Evolutionary conservation across 1,284 basidiomycete species (phyloP).

Genomic region (Rhodotorula sp.): DNA sequence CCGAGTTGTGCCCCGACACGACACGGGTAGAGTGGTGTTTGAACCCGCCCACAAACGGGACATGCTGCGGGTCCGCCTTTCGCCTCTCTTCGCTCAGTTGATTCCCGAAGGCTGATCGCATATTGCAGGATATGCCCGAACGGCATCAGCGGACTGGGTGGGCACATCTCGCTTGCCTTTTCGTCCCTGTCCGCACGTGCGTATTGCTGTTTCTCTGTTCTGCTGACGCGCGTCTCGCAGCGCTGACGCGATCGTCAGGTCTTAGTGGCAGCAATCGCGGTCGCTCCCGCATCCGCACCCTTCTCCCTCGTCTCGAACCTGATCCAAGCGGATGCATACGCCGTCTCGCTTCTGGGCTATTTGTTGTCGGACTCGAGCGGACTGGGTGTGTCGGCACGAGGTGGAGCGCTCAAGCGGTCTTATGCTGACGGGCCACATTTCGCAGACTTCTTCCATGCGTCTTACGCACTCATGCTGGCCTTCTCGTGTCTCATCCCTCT

Average conservation of each 20-base stretch:
- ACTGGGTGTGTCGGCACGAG: neutral
- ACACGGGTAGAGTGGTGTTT: slow-evolving; percentile 13
- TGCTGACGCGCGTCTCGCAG: no score
- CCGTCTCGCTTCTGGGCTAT: slow-evolving; percentile 16
- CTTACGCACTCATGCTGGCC: slow-evolving; percentile 61
- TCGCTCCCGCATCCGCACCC: slow-evolving; percentile 14
- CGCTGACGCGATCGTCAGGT: no score
- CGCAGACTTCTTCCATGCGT: slow-evolving; percentile 60
- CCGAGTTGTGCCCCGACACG: slow-evolving; percentile 20
- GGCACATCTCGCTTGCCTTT: slow-evolving; percentile 30
- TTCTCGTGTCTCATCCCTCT: slow-evolving; percentile 60
- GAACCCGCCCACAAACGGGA: slow-evolving; percentile 3
- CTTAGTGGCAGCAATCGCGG: slow-evolving; percentile 26
- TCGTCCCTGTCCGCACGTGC: slow-evolving; percentile 23
- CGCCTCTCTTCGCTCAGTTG: neutral
- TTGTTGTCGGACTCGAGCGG: slow-evolving; percentile 10
- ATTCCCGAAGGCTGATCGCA: no score
- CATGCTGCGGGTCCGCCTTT: slow-evolving; percentile 22
- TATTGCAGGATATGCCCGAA: slow-evolving; percentile 24
- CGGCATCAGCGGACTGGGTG: slow-evolving; percentile 17
- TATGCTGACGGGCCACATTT: neutral
- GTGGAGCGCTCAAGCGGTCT: no score
- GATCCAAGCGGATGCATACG: slow-evolving; percentile 31
- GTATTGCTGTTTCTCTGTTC: neutral
- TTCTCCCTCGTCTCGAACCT: slow-evolving; percentile 14